Evolutionary conservation across 225 moss, liverwort and hornwort genomes (phyloP).

Genomic region (Straminergon stramineum): DNA sequence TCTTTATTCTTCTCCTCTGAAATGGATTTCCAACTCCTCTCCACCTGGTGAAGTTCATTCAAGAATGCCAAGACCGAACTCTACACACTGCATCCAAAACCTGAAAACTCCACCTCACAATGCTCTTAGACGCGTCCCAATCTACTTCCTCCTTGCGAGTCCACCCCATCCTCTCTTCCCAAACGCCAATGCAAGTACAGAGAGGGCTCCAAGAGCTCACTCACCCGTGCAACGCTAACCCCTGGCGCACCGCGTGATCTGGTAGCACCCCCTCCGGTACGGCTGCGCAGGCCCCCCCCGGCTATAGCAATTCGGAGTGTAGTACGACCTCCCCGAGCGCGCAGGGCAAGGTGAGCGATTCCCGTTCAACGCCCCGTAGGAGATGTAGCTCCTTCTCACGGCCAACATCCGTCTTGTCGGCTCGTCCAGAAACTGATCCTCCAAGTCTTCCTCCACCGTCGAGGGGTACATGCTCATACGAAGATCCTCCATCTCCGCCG

Average conservation of each 20-base stretch:
- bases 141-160: background rate
- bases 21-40: background rate
- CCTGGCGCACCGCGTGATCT: slow-evolving; percentile 41
- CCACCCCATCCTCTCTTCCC: background rate
- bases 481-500: slow-evolving; percentile 1
- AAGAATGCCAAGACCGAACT: background rate
- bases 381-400: background rate
- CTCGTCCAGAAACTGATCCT: slow-evolving; percentile 21
- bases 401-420: slow-evolving; percentile 19
- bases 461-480: background rate
- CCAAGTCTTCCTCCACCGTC: background rate
- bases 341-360: slow-evolving; percentile 40
- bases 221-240: slow-evolving; percentile 4
- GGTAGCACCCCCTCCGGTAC: slow-evolving; percentile 33
- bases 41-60: background rate
- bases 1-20: background rate
- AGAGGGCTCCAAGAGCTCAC: slow-evolving; percentile 19
- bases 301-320: slow-evolving; percentile 19
- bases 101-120: background rate
- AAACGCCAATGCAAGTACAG: slow-evolving; percentile 1
- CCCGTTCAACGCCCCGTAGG: slow-evolving; percentile 16
- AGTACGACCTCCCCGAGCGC: slow-evolving; percentile 40
- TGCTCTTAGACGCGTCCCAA: background rate
- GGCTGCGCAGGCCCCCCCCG: background rate
- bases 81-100: background rate